Evolutionary conservation across 768 basidiomycete species (phyloP), one percentile per base, ranked within the genome.

Genomic region (Amanita thiersii): DNA sequence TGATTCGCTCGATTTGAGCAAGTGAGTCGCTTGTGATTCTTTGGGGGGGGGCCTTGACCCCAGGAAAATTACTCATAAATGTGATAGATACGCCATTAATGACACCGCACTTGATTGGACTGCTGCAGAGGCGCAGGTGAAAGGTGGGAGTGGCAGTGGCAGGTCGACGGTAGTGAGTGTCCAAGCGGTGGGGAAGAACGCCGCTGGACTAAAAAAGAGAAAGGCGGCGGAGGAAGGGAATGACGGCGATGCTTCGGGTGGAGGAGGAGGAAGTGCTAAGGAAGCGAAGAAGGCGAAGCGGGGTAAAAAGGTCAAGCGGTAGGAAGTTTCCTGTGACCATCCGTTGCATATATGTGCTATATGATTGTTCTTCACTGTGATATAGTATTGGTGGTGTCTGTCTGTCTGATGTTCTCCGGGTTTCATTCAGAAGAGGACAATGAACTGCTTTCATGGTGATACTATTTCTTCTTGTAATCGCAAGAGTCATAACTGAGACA

Each of bases 1-100:
- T 37, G 80, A 89, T 49, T 75, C 86, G 15, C 70, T 99, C 21
- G 91, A 97, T 63, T 62, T 97, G 46, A 77, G 70, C 63, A 83
- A 84, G 91, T 97, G 56, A 73, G 88, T 71, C 30, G 18, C 34
- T 11, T 45, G 40, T 38, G 29, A 45, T 49, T 31, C 51, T 45
- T 36, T 48, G 39, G 32, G 33, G 20, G 37, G 34, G 42, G 35
- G 26, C 37, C 15, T 41, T 30, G 48, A 50, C 41, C 33, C 52
- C 17, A 44, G 53, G 19, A 17, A 48, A 53, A 46, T 43, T 50
- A 50, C 36, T 40, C 45, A 41, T 19, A 52, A 20, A 36, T 44
- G 47, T 32, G 39, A 19, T 53, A 87, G 85, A 56, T 87, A 74
- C 56, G 80, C 82, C 19, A 91, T 97, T 50, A 72, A 85, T 50